Conservation (phyloP, 2,329 filamentous ascomycete species). For the Hypoxylon rubiginosum region DNA sequence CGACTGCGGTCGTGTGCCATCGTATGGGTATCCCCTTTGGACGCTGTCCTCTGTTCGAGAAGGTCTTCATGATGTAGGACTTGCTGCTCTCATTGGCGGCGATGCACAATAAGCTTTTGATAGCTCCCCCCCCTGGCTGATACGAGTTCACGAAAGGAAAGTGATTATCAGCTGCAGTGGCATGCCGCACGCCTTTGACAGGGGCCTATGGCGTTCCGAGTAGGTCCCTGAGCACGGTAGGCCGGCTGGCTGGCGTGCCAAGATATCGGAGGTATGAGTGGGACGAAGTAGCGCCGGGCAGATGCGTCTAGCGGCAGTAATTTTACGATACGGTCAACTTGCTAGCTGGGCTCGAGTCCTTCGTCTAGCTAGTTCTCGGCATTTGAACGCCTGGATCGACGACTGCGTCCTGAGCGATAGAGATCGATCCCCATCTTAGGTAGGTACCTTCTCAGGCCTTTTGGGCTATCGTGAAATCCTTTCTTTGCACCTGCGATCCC, state of each 20-base stretch:
- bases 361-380: constrained; percentile 2
- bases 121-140: constrained; percentile 29
- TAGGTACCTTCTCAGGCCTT: background rate
- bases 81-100: constrained; percentile 30
- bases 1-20: constrained; percentile 35
- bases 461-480: background rate
- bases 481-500: background rate
- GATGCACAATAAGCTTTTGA: constrained; percentile 34
- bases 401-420: background rate
- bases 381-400: background rate
- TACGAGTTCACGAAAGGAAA: constrained; percentile 48
- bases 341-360: background rate
- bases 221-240: constrained; percentile 37
- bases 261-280: constrained; percentile 27
- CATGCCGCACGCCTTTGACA: constrained; percentile 41
- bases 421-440: background rate
- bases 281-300: constrained; percentile 38
- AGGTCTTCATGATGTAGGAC: constrained; percentile 18
- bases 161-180: constrained; percentile 43
- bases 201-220: constrained; percentile 34
- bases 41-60: constrained; percentile 21
- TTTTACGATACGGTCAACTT: constrained; percentile 28
- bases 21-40: constrained; percentile 16
- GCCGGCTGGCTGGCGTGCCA: constrained; percentile 34
- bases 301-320: constrained; percentile 19